These are phyloP conservation scores for Suillus subluteus DNA, from an alignment of 768 basidiomycete genomes.

Conservation along the genomic window DNA sequence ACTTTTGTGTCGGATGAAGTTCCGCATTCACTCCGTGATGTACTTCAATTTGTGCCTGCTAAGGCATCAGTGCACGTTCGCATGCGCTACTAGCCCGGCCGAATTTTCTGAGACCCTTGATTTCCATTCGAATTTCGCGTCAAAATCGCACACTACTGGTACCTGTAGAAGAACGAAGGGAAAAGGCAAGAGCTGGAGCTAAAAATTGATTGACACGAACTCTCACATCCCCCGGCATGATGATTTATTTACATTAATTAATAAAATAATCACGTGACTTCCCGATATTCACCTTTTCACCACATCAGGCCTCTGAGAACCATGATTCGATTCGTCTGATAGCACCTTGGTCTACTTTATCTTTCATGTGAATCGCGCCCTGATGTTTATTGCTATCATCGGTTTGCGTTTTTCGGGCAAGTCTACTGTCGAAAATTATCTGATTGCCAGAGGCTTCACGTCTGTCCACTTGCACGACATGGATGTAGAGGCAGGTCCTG, in stretches of 20 bases:
- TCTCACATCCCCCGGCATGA: too few species aligned
- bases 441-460: conserved; percentile 61
- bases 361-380: background rate
- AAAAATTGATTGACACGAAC: conserved; percentile 33
- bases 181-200: conserved; percentile 50
- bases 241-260: too few species aligned
- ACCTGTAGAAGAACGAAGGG: conserved; percentile 47
- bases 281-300: background rate
- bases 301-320: too few species aligned
- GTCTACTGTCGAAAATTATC: conserved; percentile 59
- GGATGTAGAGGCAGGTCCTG: conserved; percentile 23
- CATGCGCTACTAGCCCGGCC: conserved; percentile 34
- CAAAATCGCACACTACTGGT: conserved; percentile 51
- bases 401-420: conserved; percentile 69
- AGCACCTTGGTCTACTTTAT: background rate
- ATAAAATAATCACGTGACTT: background rate
- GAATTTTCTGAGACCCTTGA: conserved; percentile 33
- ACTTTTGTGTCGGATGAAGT: conserved; percentile 24
- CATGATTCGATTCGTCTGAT: background rate
- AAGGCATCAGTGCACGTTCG: conserved; percentile 65
- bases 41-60: too few species aligned
- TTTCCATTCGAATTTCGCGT: conserved; percentile 68
- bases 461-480: conserved; percentile 43
- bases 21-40: conserved; percentile 33
- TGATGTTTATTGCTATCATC: conserved; percentile 71